Conservation (phyloP, 2,329 filamentous ascomycete species). For the Colletotrichum spaethianum region DNA sequence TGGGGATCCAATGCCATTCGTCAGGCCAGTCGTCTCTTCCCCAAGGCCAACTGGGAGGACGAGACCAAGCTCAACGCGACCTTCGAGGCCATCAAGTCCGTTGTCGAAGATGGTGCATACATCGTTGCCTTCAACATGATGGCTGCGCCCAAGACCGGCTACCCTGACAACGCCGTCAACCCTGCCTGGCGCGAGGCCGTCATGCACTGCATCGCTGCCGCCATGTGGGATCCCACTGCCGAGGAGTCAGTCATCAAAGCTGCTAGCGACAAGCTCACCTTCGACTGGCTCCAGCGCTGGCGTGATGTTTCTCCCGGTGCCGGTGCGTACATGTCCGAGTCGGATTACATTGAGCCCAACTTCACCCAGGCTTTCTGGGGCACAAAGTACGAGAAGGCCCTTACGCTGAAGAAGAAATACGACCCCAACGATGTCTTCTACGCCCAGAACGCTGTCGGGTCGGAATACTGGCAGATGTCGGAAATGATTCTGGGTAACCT, state of each 20-base stretch:
- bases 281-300: slow-evolving; percentile 52
- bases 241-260: slow-evolving; percentile 50
- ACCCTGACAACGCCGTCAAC: slow-evolving; percentile 59
- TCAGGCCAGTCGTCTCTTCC: slow-evolving; percentile 52
- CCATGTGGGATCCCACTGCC: slow-evolving; percentile 49
- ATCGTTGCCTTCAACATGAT: slow-evolving; percentile 51
- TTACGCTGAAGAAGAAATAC: slow-evolving; percentile 41
- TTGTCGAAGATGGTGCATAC: slow-evolving; percentile 46
- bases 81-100: slow-evolving; percentile 46
- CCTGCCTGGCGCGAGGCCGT: slow-evolving; percentile 63
- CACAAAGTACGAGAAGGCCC: slow-evolving; percentile 39
- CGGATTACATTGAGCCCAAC: slow-evolving; percentile 45
- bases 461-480: slow-evolving; percentile 41
- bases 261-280: slow-evolving; percentile 48
- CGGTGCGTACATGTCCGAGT: slow-evolving; percentile 44
- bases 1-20: slow-evolving; percentile 46
- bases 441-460: slow-evolving; percentile 41
- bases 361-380: slow-evolving; percentile 44
- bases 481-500: slow-evolving; percentile 41
- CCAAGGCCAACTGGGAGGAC: slow-evolving; percentile 50
- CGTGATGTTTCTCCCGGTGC: slow-evolving; percentile 45
- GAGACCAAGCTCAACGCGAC: slow-evolving; percentile 47
- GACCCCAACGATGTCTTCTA: slow-evolving; percentile 43
- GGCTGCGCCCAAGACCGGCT: slow-evolving; percentile 35
- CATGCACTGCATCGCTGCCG: slow-evolving; percentile 51